phyloP scores from a whole-genome alignment of 202 grass and related monocot species.

The Alloteropsis angusta region DNA sequence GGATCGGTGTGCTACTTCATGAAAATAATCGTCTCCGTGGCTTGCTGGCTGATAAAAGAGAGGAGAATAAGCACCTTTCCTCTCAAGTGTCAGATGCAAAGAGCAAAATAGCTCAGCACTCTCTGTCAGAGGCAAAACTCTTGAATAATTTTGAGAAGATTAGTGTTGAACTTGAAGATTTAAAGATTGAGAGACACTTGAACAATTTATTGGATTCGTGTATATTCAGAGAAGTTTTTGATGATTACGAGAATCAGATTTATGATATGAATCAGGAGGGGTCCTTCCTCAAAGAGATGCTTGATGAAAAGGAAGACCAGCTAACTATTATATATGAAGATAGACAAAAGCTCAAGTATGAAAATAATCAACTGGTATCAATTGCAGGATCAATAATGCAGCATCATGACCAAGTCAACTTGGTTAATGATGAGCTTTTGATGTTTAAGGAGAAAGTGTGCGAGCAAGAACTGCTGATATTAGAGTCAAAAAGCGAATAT shows the following conservation, averaged over 20 bases:
- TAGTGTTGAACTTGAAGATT: slow-evolving; percentile 37
- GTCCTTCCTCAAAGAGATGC: slow-evolving; percentile 30
- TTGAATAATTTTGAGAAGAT: slow-evolving; percentile 37
- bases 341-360: slow-evolving; percentile 56
- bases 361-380: slow-evolving; percentile 55
- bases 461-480: slow-evolving; percentile 47
- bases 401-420: slow-evolving; percentile 63
- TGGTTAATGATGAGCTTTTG: slow-evolving; percentile 44
- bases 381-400: slow-evolving; percentile 49
- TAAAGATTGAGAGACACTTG: slow-evolving; percentile 40
- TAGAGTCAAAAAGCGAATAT: slow-evolving; percentile 53
- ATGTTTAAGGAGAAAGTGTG: slow-evolving; percentile 52
- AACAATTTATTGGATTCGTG: slow-evolving; percentile 27
- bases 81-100: slow-evolving; percentile 28
- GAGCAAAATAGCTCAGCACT: slow-evolving; percentile 18
- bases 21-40: slow-evolving; percentile 49
- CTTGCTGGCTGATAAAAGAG: slow-evolving; percentile 44
- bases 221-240: slow-evolving; percentile 42
- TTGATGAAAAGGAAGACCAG: slow-evolving; percentile 49
- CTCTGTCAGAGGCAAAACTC: slow-evolving; percentile 24
- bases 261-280: slow-evolving; percentile 40
- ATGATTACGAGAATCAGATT: slow-evolving; percentile 27
- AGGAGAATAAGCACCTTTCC: slow-evolving; percentile 28
- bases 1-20: slow-evolving; percentile 33
- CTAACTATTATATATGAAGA: slow-evolving; percentile 35